These are phyloP conservation scores for Leccinum olivaceopallidum DNA, from an alignment of 768 basidiomycete genomes.

Conservation along the genomic window DNA sequence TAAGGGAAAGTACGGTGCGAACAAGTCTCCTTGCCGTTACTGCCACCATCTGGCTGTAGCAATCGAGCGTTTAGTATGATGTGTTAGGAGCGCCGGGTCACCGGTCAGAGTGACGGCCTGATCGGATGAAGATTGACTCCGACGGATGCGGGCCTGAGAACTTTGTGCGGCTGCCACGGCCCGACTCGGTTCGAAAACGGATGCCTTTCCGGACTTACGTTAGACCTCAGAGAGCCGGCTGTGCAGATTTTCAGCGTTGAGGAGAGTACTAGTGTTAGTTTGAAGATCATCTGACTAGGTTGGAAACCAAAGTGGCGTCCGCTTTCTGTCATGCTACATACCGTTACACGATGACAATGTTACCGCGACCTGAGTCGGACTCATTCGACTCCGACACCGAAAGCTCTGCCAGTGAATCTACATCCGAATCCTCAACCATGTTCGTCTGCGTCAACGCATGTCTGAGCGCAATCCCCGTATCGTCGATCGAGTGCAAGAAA, in stretches of 20 bases:
- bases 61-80: background rate
- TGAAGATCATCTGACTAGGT: too few species aligned
- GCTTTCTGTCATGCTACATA: background rate
- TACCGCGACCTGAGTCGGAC: background rate
- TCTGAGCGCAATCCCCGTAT: constrained; percentile 70
- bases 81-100: background rate
- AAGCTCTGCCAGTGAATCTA: background rate
- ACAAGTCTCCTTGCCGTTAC: constrained; percentile 19
- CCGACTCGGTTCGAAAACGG: background rate
- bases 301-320: too few species aligned
- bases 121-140: too few species aligned
- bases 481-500: constrained; percentile 91
- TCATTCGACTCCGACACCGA: background rate
- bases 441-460: constrained; percentile 59
- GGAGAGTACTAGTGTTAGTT: too few species aligned
- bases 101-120: too few species aligned
- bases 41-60: background rate
- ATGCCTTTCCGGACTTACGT: too few species aligned
- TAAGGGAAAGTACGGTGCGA: constrained; percentile 9
- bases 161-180: background rate
- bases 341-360: background rate
- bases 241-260: too few species aligned
- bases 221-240: too few species aligned
- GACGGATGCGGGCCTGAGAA: background rate
- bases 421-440: constrained; percentile 24